Evolutionary conservation across 2,329 filamentous ascomycete species (phyloP).

Genomic region (Clonostachys rosea): DNA sequence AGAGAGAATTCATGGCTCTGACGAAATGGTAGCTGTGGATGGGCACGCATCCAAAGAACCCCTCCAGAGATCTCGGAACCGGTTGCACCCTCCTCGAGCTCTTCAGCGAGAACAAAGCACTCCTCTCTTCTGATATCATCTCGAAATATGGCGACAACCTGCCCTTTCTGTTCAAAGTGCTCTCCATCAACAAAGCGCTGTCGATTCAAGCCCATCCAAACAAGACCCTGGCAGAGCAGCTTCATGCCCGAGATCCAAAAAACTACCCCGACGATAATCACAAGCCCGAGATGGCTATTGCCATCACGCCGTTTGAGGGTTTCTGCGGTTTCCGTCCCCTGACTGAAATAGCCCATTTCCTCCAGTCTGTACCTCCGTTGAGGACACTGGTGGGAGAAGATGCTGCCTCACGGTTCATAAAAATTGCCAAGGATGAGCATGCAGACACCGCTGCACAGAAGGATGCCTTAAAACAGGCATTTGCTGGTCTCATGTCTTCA

Average conservation of each 20-base stretch:
- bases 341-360: constrained; percentile 80
- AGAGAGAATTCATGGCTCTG: not conserved
- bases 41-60: constrained; percentile 95
- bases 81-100: constrained; percentile 83
- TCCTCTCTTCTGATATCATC: constrained; percentile 70
- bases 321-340: constrained; percentile 93
- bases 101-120: constrained; percentile 77
- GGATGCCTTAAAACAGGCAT: constrained; percentile 68
- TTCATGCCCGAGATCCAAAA: constrained; percentile 81
- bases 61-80: constrained; percentile 82
- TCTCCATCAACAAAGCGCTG: constrained; percentile 91
- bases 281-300: constrained; percentile 99
- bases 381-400: constrained; percentile 63
- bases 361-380: constrained; percentile 53
- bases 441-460: constrained; percentile 62
- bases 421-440: constrained; percentile 36
- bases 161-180: constrained; percentile 96
- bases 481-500: constrained; percentile 77
- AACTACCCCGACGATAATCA: constrained; percentile 99
- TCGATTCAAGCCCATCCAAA: constrained; percentile 97
- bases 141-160: constrained; percentile 76
- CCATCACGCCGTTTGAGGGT: constrained; percentile 92
- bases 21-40: constrained; percentile 75
- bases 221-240: constrained; percentile 81
- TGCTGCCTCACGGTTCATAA: constrained; percentile 49